These are phyloP conservation scores for Lactarius sanguifluus DNA, from an alignment of 768 basidiomycete genomes.

Conservation along the genomic window DNA sequence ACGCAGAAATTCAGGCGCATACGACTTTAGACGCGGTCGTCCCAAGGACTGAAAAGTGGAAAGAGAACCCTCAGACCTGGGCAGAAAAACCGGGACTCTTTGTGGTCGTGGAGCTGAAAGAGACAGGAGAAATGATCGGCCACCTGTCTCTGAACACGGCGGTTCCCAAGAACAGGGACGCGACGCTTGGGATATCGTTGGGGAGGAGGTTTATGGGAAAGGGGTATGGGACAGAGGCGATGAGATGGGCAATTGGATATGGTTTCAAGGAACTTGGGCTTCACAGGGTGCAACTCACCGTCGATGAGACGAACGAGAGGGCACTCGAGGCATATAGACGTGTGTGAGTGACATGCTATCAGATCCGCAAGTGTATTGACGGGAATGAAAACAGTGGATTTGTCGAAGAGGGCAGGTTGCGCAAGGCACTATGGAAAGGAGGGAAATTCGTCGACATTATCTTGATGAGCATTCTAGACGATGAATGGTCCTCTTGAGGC, in stretches of 20 bases:
- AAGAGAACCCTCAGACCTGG: background rate
- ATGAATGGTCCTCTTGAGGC: constrained; percentile 38
- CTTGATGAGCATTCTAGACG: constrained; percentile 41
- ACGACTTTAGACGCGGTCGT: background rate
- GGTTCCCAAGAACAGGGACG: background rate
- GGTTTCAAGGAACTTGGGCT: constrained; percentile 33
- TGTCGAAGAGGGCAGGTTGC: constrained; percentile 34
- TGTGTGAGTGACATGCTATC: constrained; percentile 32
- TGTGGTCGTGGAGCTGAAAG: constrained; percentile 4
- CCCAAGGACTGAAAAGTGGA: constrained; percentile 11
- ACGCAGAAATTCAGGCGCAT: background rate
- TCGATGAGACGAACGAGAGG: constrained; percentile 28
- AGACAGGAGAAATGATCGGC: constrained; percentile 5
- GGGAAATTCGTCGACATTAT: constrained; percentile 42
- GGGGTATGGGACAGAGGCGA: constrained; percentile 32
- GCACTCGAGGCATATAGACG: constrained; percentile 36
- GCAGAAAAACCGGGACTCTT: constrained; percentile 4
- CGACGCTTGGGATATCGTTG: constrained; percentile 7
- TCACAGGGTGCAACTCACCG: constrained; percentile 36
- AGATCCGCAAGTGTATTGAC: background rate
- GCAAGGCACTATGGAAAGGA: constrained; percentile 39
- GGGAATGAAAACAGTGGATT: constrained; percentile 37
- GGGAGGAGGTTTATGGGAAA: constrained; percentile 24
- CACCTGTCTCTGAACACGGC: background rate
- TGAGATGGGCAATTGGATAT: constrained; percentile 30